These are phyloP conservation scores for Bolboschoenus planiculmis DNA, from an alignment of 176 grass and related monocot species.

Conservation along the genomic window DNA sequence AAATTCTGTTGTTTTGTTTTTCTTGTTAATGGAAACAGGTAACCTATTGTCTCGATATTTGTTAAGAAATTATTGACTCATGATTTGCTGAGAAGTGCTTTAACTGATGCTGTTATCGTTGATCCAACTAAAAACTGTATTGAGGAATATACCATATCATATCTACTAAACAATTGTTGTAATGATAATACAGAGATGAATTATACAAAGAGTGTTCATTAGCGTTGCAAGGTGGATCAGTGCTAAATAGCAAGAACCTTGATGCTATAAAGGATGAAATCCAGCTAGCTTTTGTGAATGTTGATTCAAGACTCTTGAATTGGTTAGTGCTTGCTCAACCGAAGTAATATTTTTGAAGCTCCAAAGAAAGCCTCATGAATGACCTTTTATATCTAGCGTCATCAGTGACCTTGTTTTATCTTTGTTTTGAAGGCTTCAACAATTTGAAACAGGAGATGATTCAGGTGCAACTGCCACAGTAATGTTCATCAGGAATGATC, in stretches of 20 bases:
- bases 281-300: slow-evolving; percentile 54
- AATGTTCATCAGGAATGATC: slow-evolving; percentile 75
- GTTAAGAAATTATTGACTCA: neutral
- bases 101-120: neutral
- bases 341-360: neutral
- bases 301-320: slow-evolving; percentile 54
- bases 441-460: slow-evolving; percentile 45
- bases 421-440: slow-evolving; percentile 53
- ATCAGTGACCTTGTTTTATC: neutral
- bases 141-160: neutral
- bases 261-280: slow-evolving; percentile 57
- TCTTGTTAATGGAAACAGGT: neutral
- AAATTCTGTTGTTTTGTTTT: neutral
- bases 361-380: neutral
- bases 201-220: slow-evolving; percentile 74
- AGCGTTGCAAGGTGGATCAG: slow-evolving; percentile 62
- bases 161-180: too few species aligned
- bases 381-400: slow-evolving; percentile 1
- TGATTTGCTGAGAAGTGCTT: neutral
- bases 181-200: slow-evolving; percentile 58
- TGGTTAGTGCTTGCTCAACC: slow-evolving; percentile 47
- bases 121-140: neutral
- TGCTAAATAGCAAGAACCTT: slow-evolving; percentile 64
- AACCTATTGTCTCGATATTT: neutral
- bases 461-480: slow-evolving; percentile 74